Conservation (phyloP, 2,329 filamentous ascomycete species). For the Pestalotiopsis sp. region DNA sequence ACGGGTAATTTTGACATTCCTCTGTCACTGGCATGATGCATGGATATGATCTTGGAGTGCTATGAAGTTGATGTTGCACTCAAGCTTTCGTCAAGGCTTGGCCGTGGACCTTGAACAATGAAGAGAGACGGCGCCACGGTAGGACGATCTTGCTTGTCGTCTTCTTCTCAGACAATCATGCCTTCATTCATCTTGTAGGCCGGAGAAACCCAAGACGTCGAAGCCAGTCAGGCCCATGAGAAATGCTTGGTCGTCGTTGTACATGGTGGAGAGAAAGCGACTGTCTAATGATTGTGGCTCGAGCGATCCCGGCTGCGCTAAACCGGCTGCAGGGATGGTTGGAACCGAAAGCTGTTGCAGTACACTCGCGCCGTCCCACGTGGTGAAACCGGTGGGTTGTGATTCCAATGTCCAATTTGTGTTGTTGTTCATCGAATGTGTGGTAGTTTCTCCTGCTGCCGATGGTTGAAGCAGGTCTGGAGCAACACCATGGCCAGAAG, state of each 20-base stretch:
- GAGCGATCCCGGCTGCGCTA: not conserved
- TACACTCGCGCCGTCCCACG: slow-evolving; percentile 11
- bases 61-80: not conserved
- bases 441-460: not conserved
- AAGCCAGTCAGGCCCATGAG: slow-evolving; percentile 30
- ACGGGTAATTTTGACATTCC: not conserved
- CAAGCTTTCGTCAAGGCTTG: not conserved
- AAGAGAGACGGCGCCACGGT: not conserved
- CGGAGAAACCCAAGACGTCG: slow-evolving; percentile 22
- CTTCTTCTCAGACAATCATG: not conserved
- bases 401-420: not conserved
- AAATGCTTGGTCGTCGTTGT: slow-evolving; percentile 25
- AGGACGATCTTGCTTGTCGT: not conserved
- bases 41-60: not conserved
- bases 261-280: slow-evolving; percentile 15
- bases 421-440: not conserved
- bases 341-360: slow-evolving; percentile 12
- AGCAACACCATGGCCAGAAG: not conserved
- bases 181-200: slow-evolving; percentile 4
- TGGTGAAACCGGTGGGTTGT: not conserved
- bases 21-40: not conserved
- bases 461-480: not conserved
- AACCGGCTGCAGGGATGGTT: not conserved
- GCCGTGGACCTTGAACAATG: not conserved
- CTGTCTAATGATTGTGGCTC: not conserved